Base-by-base conservation (phyloP, 352 stramenopile genomes). In the Phytophthora crassamura region DNA sequence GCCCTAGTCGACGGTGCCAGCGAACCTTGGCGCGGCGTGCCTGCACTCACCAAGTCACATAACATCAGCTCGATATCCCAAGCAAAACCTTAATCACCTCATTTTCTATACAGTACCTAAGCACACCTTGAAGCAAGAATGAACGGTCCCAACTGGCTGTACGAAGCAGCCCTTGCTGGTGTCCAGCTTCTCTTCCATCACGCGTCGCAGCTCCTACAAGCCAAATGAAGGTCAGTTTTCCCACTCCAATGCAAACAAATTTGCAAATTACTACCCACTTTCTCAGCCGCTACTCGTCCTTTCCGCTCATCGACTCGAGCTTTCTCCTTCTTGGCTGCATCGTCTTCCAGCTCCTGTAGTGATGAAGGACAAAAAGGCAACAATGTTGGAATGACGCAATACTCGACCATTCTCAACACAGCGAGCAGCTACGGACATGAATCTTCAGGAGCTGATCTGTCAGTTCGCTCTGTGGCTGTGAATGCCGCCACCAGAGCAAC, bases 21-120 rank as follows among this genome's bases (percentile, higher is more conserved):
- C 25, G 85, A 78, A 0, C 87, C 87, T 72, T 97, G 90, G 14
- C 90, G 84, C n/a, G 90, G 90, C 1, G 89, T 95, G 11, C 89
- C 86, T 86, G 35, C 33, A 56, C 51, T 20, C 35, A 63, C 5
- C 14, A 59, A 36, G 42, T 20, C 35, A 32, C 10, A 33, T 25
- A 39, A 38, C 18, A 33, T 48, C 20, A 59, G 18, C 12, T 34
- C 16, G 30, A 22, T 25, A 28, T 20, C 42, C 15, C 7, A 57
- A 40, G 28, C 40, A 32, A 28, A 28, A 47, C 5, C 39, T 40
- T 7, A 15, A n/a, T 35, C 22, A 35, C 6, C 39, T 1, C 5
- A 47, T 38, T 22, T 4, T 39, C 4, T 36, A 2, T 20, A 35
- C 40, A 56, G 8, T 59, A 78, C 80, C 84, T 39, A 89, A 72